Base-by-base conservation (phyloP, 2,329 filamentous ascomycete genomes). In the Xylariaceae sp. region DNA sequence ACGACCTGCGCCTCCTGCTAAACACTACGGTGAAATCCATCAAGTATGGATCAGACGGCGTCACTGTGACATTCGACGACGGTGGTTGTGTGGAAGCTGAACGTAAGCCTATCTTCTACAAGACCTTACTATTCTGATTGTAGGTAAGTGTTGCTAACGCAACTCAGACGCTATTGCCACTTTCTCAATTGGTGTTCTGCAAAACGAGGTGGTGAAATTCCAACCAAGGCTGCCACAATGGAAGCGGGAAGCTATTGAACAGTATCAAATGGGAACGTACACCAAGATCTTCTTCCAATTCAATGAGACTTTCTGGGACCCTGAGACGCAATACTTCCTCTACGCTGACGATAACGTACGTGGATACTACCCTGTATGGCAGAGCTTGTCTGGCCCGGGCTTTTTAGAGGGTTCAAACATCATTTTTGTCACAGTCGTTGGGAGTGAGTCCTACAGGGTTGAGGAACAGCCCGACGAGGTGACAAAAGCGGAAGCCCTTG, bases 271-370 rank as follows among this genome's bases (percentile, higher is more conserved):
- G 80, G 86, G 81, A 6, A 88, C 84, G 0, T 89, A 88, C 69
- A 89, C 84, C 47, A 89, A 89, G 64, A 81, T 89, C 55, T 89
- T 89, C 69, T 71, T 86, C 54, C 85, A 88, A 56, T 89, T 88
- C 68, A 74, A 83, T 54, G 73, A 83, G 49, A 79, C 82, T 0
- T 89, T 89, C 67, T 89, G 86, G 86, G 76, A 71, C 59, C 62
- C 69, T 0, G 67, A 73, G 14, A 71, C 65, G 0, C 66, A 78
- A 57, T 78, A 66, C 57, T 73, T 77, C 51, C 63, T 78, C 0
- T 77, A 77, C 48, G 75, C 75, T 0, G 75, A 75, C 19, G 66
- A 72, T 2, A 64, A 65, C 0, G 62, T 62, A 16, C 69, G 75
- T 1, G 75, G 75, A 0, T 72, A 74, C 53, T 78, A 69, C 34